phyloP scores from a whole-genome alignment of 257 asterid genomes.

The Solanum ahanhuiri region DNA sequence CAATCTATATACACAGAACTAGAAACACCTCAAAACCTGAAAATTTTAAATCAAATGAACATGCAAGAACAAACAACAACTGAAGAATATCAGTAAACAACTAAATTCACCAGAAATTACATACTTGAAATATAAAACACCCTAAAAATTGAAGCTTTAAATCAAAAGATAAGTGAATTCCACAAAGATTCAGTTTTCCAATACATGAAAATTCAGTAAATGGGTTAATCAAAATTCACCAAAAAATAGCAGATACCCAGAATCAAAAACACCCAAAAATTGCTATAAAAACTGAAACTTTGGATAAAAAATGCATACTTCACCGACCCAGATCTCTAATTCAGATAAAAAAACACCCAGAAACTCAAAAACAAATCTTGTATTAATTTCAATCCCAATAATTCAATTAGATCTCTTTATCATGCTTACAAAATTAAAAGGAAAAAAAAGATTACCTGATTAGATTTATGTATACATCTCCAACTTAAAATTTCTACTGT shows the following conservation, averaged over 20 bases:
- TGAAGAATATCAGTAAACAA: not conserved
- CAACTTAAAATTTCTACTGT: not conserved
- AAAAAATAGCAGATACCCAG: not conserved
- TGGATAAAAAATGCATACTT: slow-evolving; percentile 21
- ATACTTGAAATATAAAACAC: not conserved
- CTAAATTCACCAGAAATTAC: not conserved
- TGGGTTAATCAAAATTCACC: not conserved
- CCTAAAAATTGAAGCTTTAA: not conserved
- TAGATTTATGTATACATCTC: slow-evolving; percentile 2
- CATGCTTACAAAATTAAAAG: not conserved
- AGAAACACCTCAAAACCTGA: slow-evolving; percentile 2
- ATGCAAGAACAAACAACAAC: slow-evolving; percentile 5
- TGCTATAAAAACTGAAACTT: slow-evolving; percentile 4
- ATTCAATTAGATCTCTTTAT: slow-evolving; percentile 45
- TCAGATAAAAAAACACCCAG: slow-evolving; percentile 46
- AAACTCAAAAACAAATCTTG: slow-evolving; percentile 26
- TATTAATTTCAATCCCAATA: slow-evolving; percentile 15
- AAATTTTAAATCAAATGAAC: slow-evolving; percentile 22
- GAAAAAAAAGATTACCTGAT: slow-evolving; percentile 23
- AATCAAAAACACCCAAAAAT: not conserved
- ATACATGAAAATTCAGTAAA: not conserved
- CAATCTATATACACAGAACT: not conserved
- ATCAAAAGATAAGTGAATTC: not conserved
- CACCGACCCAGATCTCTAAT: slow-evolving; percentile 44
- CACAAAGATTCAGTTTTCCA: not conserved